A percentile compares a stretch with the other conserved stretches of the same genome.
phyloP scores from a whole-genome alignment of 2,329 filamentous ascomycete species.

The Claviceps monticola region DNA sequence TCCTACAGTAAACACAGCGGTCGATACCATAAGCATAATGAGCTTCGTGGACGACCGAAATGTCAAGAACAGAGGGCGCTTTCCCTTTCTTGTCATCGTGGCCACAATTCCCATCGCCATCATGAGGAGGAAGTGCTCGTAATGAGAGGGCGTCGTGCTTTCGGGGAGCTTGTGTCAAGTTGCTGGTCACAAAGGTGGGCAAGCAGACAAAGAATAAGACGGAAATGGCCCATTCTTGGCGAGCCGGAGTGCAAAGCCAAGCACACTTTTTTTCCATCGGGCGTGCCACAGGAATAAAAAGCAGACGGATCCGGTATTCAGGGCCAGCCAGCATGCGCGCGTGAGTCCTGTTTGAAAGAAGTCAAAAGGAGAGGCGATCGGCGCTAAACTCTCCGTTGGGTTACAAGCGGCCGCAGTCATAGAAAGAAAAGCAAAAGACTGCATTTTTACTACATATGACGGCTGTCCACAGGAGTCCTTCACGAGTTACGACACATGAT shows the following conservation, averaged over 20 bases:
- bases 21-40: conserved; percentile 19
- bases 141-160: conserved; percentile 4
- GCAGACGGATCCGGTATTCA: too few species aligned
- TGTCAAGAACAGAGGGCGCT: conserved; percentile 16
- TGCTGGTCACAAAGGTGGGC: background rate
- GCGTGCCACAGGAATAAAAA: background rate
- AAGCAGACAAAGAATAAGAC: background rate
- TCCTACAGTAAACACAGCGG: conserved; percentile 21
- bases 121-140: conserved; percentile 8
- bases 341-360: too few species aligned
- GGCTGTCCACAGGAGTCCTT: too few species aligned
- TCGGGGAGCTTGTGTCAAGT: background rate
- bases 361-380: too few species aligned
- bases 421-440: too few species aligned
- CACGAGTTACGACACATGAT: too few species aligned
- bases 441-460: too few species aligned
- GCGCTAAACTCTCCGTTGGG: too few species aligned
- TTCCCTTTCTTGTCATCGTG: conserved; percentile 6
- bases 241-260: background rate
- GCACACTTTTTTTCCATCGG: background rate
- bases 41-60: conserved; percentile 18
- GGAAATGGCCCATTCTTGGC: background rate
- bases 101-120: conserved; percentile 5
- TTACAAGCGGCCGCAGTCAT: too few species aligned
- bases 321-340: too few species aligned